Conservation (phyloP, 257 asterid species). For the Nemophila menziesii region DNA sequence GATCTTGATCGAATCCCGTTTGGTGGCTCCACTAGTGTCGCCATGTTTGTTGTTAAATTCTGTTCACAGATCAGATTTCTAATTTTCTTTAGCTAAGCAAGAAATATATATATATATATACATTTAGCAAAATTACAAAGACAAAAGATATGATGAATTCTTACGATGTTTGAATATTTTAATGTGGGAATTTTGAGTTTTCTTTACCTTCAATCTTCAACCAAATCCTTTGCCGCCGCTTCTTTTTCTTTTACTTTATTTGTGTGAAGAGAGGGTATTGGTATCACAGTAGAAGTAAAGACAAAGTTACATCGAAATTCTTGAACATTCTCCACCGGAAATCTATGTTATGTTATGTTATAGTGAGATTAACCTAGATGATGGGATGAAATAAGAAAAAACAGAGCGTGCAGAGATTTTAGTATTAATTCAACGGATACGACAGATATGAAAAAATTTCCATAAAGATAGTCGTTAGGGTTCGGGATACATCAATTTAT, state of each 20-base stretch:
- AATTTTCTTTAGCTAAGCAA: neutral
- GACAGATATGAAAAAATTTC: neutral
- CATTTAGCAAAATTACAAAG: neutral
- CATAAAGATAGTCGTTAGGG: neutral
- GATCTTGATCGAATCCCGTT: conserved; percentile 22
- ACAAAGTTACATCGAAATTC: conserved; percentile 11
- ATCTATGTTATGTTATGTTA: neutral
- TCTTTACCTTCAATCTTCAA: conserved; percentile 31
- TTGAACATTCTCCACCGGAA: neutral
- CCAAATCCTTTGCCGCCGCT: conserved; percentile 6
- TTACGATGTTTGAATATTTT: conserved; percentile 8
- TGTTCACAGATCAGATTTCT: neutral
- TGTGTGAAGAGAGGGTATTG: conserved; percentile 15
- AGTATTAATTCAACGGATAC: neutral
- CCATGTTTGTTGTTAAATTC: conserved; percentile 21
- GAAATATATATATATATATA: neutral
- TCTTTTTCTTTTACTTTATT: conserved; percentile 12
- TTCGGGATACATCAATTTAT: neutral
- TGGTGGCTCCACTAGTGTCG: conserved; percentile 21
- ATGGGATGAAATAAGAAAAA: neutral
- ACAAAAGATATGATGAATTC: neutral
- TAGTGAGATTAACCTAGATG: neutral
- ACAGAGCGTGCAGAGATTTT: neutral
- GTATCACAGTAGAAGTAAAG: conserved; percentile 18
- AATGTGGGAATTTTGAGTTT: conserved; percentile 19